Evolutionary conservation across 805 yeast species (phyloP), one percentile per base, ranked within the genome.

Genomic region (Candida ficus): DNA sequence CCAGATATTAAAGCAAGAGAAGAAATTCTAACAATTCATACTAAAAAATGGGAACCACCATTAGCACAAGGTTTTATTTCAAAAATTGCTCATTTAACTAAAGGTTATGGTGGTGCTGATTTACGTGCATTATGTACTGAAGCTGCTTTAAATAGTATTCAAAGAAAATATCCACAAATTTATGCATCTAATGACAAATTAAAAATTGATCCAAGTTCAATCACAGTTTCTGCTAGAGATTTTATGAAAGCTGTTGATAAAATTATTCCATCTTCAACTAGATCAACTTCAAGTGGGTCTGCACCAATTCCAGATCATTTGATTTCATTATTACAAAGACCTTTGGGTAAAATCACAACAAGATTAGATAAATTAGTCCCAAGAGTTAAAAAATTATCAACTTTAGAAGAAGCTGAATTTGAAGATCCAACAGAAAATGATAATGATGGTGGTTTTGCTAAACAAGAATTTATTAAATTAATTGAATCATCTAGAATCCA

Each of bases 101-200:
- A 90, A 58, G 99, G 99, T 0, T 93, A 86, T 56, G 99, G 99
- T 35, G 99, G 99, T 67, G 98, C 99, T 3, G 99, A 93, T 61
- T 67, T 93, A 47, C 69, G 96, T 41, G 96, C 98, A 0, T 66
- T 93, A 23, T 89, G 98, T 60, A 91, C 98, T 0, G 99, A 93
- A 58, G 90, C 97, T 23, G 98, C 98, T 0, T 68, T 93, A 46
- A 81, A 83, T 53, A 82, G 96, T 53, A 91, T 93, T 30, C 97
- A 91, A 62, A 68, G 98, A 48, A 76, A 82, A 34, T 91, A 83
- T 51, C 99, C 99, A 0, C 98, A 93, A 61, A 91, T 93, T 33
- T 93, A 93, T 61, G 65, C 73, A 47, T 74, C 90, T 9, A 70
- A 73, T 39, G 84, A 83, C 35, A 91, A 89, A 56, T 68, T 91